phyloP scores from a whole-genome alignment of 2,329 filamentous ascomycete species.

The Cercospora canescens region DNA sequence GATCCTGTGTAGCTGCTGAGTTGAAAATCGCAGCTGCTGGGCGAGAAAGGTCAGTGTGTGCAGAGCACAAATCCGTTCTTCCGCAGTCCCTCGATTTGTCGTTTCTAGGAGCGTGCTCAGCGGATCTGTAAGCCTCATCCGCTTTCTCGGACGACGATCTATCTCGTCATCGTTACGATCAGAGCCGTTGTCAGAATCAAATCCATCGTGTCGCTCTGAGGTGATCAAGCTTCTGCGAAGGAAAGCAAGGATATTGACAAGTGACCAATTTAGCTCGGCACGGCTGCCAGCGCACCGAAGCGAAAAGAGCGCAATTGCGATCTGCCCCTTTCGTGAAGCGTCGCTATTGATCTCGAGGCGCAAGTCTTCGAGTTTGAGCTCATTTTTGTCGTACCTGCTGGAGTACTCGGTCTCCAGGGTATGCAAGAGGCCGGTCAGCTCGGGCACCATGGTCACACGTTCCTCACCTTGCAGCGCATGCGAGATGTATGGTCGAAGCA shows the following conservation, averaged over 20 bases:
- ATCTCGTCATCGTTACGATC: conserved; percentile 17
- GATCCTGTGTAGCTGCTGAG: conserved; percentile 16
- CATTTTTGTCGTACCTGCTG: conserved; percentile 60
- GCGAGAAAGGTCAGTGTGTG: conserved; percentile 55
- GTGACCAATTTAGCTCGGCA: conserved; percentile 36
- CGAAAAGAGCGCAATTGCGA: conserved; percentile 20
- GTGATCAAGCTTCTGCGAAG: conserved; percentile 28
- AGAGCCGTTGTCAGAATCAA: conserved; percentile 14
- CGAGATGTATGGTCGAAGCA: conserved; percentile 50
- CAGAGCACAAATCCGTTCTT: conserved; percentile 50
- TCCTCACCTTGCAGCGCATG: conserved; percentile 33
- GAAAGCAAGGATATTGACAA: conserved; percentile 41
- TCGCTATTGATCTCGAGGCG: conserved; percentile 38
- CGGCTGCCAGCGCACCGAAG: conserved; percentile 31
- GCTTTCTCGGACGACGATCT: conserved; percentile 35
- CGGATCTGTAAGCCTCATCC: conserved; percentile 38
- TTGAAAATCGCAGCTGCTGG: conserved; percentile 37
- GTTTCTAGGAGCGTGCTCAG: conserved; percentile 43
- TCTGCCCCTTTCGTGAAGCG: conserved; percentile 3
- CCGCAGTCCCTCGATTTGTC: conserved; percentile 38
- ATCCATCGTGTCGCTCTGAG: not conserved
- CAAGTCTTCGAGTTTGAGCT: conserved; percentile 77
- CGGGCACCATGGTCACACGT: conserved; percentile 23
- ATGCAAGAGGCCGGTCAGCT: conserved; percentile 66
- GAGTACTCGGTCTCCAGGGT: conserved; percentile 77